Percentiles rank a stretch among this genome's conserved stretches.
Evolutionary conservation across 331 rosid genomes (phyloP).

Genomic region (Quercus phellos): DNA sequence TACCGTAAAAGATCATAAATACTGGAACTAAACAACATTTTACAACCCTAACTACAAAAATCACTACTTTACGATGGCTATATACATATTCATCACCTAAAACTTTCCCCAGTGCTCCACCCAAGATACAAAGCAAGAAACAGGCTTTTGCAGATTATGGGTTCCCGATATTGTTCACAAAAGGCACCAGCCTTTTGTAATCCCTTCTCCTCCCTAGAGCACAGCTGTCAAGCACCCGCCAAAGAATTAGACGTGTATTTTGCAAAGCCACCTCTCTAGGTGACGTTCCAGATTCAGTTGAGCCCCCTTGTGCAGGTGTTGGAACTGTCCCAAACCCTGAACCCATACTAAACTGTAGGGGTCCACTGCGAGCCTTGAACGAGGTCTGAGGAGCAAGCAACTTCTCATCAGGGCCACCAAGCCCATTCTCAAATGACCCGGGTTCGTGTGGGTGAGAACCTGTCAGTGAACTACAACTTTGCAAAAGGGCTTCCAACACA

Average conservation of each 20-base stretch:
- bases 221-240: slow-evolving; percentile 79
- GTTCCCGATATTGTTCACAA: slow-evolving; percentile 72
- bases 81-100: slow-evolving; percentile 38
- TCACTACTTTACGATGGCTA: slow-evolving; percentile 7
- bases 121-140: slow-evolving; percentile 27
- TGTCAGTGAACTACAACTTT: slow-evolving; percentile 86
- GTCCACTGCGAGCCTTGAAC: slow-evolving; percentile 96
- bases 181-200: slow-evolving; percentile 82
- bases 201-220: slow-evolving; percentile 85
- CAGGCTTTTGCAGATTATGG: slow-evolving; percentile 36
- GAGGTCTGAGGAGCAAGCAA: slow-evolving; percentile 78
- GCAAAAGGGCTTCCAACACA: slow-evolving; percentile 94
- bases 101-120: slow-evolving; percentile 22
- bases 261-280: slow-evolving; percentile 79
- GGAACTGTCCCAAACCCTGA: slow-evolving; percentile 37
- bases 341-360: slow-evolving; percentile 65
- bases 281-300: slow-evolving; percentile 57
- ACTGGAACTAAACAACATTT: slow-evolving; percentile 20
- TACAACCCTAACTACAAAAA: slow-evolving; percentile 23
- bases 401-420: slow-evolving; percentile 69
- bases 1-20: background rate
- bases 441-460: slow-evolving; percentile 75
- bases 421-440: slow-evolving; percentile 68
- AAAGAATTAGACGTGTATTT: slow-evolving; percentile 80
- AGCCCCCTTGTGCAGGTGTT: slow-evolving; percentile 32